Evolutionary conservation across 164 flowering plant genomes (phyloP), one percentile per base, ranked within the genome.

Genomic region (Chimonanthus praecox): DNA sequence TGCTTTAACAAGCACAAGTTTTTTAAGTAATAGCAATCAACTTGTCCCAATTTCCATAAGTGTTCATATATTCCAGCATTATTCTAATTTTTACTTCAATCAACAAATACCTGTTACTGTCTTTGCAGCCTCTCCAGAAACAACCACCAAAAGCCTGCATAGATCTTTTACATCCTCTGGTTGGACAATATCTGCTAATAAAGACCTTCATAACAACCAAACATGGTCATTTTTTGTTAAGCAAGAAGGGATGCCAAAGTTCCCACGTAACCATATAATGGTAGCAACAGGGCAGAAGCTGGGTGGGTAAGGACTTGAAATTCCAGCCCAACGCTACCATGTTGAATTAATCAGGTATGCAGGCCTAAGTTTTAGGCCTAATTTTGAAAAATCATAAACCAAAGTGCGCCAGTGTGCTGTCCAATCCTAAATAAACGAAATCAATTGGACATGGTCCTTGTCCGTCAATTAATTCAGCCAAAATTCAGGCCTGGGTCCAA

Each of bases 141-240:
- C 76, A 49, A 87, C 83, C 47, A 88, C 98, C 82, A 95, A 84
- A 83, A 88, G 86, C 15, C 92, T 87, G 78, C 98, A 95, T 68
- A 95, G 90, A 69, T 88, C 97, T 76, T 82, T 91, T 76, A 90
- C 79, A 72, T 95, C 90, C 70, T 85, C 88, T 33, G 96, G 92
- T 80, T 90, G 89, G 73, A 95, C 85, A 71, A 91, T 83, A 74
- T 90, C 97, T 70, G 94, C 97, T 77, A 94, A 81, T 43, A 90
- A 88, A 78, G 99, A 92, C 86, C 98, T 94, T 80, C 7, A 61
- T 20, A 46, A 73, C 64, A 70, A 49, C 60, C 63, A 44, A 47
- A 49, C 4, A 4, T 33, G 48, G 70, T 68, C 33, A 49, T 20
- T 3, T 33, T 69, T 9, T 3, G 47, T 69, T 13, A 69, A 69